Evolutionary conservation across 306 rosid species (phyloP).

Genomic region (Medicago truncatula): MtrunA17r5.0-ANR NC_053044.1:38936001-38936500

Average conservation of each 20-base stretch:
- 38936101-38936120: conserved; percentile 42
- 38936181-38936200: not conserved
- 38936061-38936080: conserved; percentile 54
- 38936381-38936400: not conserved
- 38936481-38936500: no score
- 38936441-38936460: no score
- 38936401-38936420: no score
- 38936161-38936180: not conserved
- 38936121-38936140: conserved; percentile 34
- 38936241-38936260: not conserved
- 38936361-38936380: not conserved
- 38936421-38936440: no score
- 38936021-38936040: conserved; percentile 49
- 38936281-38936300: not conserved
- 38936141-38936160: conserved; percentile 40
- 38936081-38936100: conserved; percentile 51
- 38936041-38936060: conserved; percentile 67
- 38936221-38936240: not conserved
- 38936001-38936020: conserved; percentile 55
- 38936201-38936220: not conserved
- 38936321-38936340: not conserved
- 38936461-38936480: no score
- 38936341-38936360: not conserved
- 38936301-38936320: not conserved
- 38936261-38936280: not conserved